Base-by-base conservation (phyloP, 2,329 filamentous ascomycete genomes). In the Phyllosticta paracitricarpa region DNA sequence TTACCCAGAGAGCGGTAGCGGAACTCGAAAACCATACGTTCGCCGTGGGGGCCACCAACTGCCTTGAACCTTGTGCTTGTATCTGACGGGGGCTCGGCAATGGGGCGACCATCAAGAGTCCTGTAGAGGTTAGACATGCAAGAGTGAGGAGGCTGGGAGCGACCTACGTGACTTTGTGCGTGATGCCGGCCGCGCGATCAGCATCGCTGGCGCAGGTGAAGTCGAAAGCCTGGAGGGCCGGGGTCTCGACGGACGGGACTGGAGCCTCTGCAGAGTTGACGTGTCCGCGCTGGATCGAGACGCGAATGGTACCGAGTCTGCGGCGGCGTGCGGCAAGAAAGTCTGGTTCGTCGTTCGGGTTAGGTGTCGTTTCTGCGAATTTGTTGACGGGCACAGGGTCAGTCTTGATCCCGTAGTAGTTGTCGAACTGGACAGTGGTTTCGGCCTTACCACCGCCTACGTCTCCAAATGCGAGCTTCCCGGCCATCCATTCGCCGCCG, bases 221-320 rank as follows among this genome's bases (percentile, higher is more conserved):
- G 10, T 19, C 51, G 8, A 54, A 26, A n/a, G 30, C 48, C 51
- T 57, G 48, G 5, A 22, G 28, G 4, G 53, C 40, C 2, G 28
- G 4, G 28, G 9, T 28, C 54, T 5, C 26, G 14, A 3, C 1
- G 7, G 17, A 30, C 12, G 19, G 24, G 17, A 2, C 54, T 48
- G n/a, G 19, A 19, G 28, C 28, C 6, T 30, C 28, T 30, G 6
- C 28, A 30, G 28, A 30, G n/a, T 61, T 51, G 24, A 48, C 26
- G 9, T 28, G 35, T 3, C 60, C 60, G 24, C 60, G 60, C 55
- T 61, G 60, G 33, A 61, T 33, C 17, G 60, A 58, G 40, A 58
- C 33, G 17, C 55, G 40, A 19, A 57, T 26, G 2, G 40, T 48
- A 2, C 59, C 40, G 0, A 61, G 54, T n/a, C 19, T n/a, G 24